These are phyloP conservation scores for Euclidium syriacum DNA, from an alignment of 345 rosid genomes.

Conservation along the genomic window DNA sequence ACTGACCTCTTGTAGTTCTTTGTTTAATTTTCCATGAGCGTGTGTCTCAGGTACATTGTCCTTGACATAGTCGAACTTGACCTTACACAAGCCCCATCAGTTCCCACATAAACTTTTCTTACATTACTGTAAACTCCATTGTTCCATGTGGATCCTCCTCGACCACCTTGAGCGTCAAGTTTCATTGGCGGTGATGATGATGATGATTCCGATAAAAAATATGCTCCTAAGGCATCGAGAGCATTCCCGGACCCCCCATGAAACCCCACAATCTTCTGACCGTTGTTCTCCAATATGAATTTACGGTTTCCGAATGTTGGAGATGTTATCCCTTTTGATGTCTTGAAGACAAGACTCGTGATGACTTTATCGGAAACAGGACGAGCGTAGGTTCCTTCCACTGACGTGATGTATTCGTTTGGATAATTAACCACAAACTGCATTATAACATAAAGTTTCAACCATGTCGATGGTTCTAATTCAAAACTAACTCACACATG, in stretches of 20 bases:
- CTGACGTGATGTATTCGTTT: background rate
- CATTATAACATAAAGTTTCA: background rate
- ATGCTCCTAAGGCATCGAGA: slow-evolving; percentile 1
- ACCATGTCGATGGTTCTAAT: no score
- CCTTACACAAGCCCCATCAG: background rate
- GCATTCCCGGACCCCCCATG: background rate
- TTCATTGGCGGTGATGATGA: background rate
- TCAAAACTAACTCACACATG: no score
- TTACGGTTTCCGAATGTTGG: background rate
- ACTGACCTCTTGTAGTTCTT: background rate
- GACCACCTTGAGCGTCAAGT: background rate
- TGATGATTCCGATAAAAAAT: background rate
- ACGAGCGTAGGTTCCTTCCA: slow-evolving; percentile 3
- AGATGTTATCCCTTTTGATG: background rate
- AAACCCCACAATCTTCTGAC: slow-evolving; percentile 3
- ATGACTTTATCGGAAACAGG: background rate
- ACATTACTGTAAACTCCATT: background rate
- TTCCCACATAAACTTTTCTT: slow-evolving; percentile 8
- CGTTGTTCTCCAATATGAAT: background rate
- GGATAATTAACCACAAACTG: slow-evolving; percentile 9
- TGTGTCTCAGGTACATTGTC: background rate
- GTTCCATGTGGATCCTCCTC: slow-evolving; percentile 3
- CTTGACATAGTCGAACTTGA: slow-evolving; percentile 4
- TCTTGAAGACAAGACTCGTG: slow-evolving; percentile 6
- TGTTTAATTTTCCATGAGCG: background rate